Evolutionary conservation across 129 eudicot species (phyloP).

Genomic region (Tagetes patula): DNA sequence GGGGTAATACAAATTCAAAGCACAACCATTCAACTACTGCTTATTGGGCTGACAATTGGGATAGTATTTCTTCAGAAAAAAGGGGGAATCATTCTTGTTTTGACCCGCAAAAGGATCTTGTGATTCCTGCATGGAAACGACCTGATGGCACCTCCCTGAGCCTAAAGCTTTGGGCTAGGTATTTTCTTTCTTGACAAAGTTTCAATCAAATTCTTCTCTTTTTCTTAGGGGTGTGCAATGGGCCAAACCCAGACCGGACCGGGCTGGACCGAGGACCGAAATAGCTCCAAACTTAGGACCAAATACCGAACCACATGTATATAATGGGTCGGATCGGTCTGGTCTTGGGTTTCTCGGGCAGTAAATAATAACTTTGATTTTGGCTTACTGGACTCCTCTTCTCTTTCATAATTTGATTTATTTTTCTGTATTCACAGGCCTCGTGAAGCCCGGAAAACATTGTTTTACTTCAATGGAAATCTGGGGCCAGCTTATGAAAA

Average conservation of each 20-base stretch:
- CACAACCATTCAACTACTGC: constrained; percentile 94
- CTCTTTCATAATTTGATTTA: too few relatives aligned
- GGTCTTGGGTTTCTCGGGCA: too few relatives aligned
- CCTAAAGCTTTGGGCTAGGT: constrained; percentile 82
- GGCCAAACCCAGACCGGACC: too few relatives aligned
- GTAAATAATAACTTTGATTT: too few relatives aligned
- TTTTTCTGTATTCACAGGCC: constrained; percentile 48
- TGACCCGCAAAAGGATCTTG: constrained; percentile 97
- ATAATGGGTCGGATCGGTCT: too few relatives aligned
- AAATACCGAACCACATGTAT: too few relatives aligned
- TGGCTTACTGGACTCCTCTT: too few relatives aligned
- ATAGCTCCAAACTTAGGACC: too few relatives aligned
- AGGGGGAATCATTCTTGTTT: constrained; percentile 95
- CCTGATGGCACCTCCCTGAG: constrained; percentile 62
- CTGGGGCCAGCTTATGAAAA: constrained; percentile 85
- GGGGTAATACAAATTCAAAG: constrained; percentile 96
- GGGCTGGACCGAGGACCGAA: too few relatives aligned
- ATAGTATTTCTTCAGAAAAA: constrained; percentile 52
- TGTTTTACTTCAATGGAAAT: constrained; percentile 95
- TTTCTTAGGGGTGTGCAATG: too few relatives aligned
- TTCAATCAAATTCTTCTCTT: too few relatives aligned
- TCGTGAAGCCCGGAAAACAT: constrained; percentile 61
- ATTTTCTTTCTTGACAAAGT: neutral
- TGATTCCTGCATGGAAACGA: constrained; percentile 94
- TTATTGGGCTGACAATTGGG: constrained; percentile 97